Evolutionary conservation across 83 land plant species (phyloP).

Genomic region (Larix sibirica): DNA sequence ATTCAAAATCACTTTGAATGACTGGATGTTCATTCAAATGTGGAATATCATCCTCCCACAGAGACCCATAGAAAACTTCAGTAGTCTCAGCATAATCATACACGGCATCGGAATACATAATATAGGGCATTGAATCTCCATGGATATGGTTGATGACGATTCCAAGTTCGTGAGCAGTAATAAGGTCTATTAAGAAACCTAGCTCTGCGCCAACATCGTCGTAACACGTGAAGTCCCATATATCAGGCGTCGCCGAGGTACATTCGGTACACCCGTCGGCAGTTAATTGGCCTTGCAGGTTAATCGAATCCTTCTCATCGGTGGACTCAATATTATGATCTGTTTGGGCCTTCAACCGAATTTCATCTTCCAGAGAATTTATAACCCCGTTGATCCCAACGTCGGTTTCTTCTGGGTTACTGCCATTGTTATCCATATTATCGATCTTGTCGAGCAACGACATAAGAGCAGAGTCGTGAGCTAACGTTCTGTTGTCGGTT

Average conservation of each 20-base stretch:
- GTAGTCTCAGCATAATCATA: neutral
- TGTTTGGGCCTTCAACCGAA: neutral
- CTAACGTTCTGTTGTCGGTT: neutral
- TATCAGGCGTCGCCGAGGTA: neutral
- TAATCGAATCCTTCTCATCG: neutral
- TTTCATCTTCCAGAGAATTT: neutral
- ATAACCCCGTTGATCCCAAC: neutral
- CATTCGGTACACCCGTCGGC: neutral
- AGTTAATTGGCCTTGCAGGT: neutral
- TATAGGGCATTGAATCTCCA: neutral
- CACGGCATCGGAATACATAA: neutral
- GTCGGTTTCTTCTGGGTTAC: neutral
- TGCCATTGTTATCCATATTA: neutral
- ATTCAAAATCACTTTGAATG: neutral
- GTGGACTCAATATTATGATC: neutral
- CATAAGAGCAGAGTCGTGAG: neutral
- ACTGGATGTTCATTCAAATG: neutral
- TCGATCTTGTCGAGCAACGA: neutral
- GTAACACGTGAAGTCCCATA: neutral
- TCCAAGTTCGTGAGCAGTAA: neutral
- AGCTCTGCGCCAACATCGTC: neutral
- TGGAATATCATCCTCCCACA: slow-evolving; percentile 8
- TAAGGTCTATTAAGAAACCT: neutral
- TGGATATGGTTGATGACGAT: neutral
- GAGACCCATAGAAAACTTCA: neutral